A percentile compares a stretch with the other conserved stretches of the same genome.
Evolutionary conservation across 108 stramenopile species (phyloP).

Genomic region (Epithemia pelagica): DNA sequence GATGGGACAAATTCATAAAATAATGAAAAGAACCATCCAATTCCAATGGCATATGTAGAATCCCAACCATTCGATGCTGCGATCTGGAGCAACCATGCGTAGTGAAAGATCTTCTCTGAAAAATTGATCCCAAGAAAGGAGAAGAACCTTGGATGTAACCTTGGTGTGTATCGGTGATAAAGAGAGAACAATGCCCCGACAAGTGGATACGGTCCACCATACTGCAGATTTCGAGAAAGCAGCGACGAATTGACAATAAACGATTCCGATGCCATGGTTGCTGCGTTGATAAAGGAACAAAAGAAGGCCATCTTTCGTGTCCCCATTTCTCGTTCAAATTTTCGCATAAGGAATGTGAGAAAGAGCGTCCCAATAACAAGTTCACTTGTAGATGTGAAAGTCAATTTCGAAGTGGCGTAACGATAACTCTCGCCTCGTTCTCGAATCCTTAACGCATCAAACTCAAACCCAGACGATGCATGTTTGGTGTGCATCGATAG

Average conservation of each 20-base stretch:
- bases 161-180: conserved; percentile 49
- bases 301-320: conserved; percentile 44
- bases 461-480: background rate
- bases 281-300: conserved; percentile 19
- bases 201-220: conserved; percentile 39
- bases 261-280: conserved; percentile 31
- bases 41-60: background rate
- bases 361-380: conserved; percentile 27
- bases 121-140: conserved; percentile 49
- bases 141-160: conserved; percentile 66
- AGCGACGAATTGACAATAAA: conserved; percentile 6
- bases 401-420: background rate
- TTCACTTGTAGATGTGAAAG: conserved; percentile 27
- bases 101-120: conserved; percentile 60
- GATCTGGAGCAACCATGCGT: conserved; percentile 20
- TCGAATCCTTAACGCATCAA: background rate
- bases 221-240: conserved; percentile 7
- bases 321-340: conserved; percentile 74
- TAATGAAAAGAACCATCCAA: conserved; percentile 5
- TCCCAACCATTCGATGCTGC: background rate
- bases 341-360: conserved; percentile 34
- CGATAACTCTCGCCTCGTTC: background rate
- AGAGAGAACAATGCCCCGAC: conserved; percentile 53
- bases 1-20: background rate
- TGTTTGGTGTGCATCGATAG: background rate